Evolutionary conservation across 2,329 filamentous ascomycete species (phyloP), one percentile per base, ranked within the genome.

Genomic region (Exophiala sp.): DNA sequence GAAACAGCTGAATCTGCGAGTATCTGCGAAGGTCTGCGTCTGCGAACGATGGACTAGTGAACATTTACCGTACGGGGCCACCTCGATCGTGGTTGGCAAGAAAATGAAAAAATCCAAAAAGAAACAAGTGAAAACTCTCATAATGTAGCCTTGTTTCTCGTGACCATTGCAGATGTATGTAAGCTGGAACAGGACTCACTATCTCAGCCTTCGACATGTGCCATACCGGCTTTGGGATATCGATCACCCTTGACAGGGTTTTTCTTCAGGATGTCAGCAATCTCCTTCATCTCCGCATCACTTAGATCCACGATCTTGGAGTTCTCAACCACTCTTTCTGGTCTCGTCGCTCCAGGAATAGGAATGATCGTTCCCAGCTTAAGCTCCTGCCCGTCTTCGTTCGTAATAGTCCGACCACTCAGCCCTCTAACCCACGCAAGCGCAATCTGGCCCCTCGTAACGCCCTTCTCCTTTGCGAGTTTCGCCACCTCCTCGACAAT

Each of bases 361-460:
- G 74, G 74, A 33, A 76, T 70, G 47, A 75, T 65, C 5, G 50
- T 58, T 3, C 57, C 55, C 40, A 62, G 16, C 21, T 36, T 58
- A 4, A 63, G 24, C 39, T 47, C 24, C 40, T 59, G 36, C 5
- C 62, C 59, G 20, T 59, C 45, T 7, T 55, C 50, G 6, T 55
- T 56, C 3, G 54, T 48, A 39, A 63, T 46, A 5, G 49, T 55
- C 3, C 62, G 69, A 32, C 64, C 66, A 48, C 71, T 74, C 54
- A 75, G 68, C 2, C 69, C 69, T 24, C 68, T 67, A 7, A 80
- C 68, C 78, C 78, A 81, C 12, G 69, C 72, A 33, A 80, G 65
- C 1, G 73, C 78, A 33, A 80, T 66, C 65, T 81, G 78, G 5
- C 72, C 69, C 2, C 72, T 68, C 2, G 73, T 69, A 21, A 70